Evolutionary conservation across 495 filamentous ascomycete genomes (phyloP).

Genomic region (Pyronema domesticum): DNA sequence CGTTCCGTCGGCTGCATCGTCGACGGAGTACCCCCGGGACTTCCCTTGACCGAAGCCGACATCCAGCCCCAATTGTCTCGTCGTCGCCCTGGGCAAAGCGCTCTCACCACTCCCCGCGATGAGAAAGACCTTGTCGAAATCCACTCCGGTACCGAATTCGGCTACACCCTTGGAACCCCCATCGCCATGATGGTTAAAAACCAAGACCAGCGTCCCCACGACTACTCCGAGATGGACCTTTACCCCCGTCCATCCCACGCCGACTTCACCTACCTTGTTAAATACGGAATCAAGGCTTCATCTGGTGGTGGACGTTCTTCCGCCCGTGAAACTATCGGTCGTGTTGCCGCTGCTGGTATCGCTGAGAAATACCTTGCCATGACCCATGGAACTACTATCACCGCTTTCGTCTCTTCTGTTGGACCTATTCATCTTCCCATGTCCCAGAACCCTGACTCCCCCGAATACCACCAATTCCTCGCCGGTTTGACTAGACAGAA

Average conservation of each 20-base stretch:
- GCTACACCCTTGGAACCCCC: conserved; percentile 79
- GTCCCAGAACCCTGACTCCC: conserved; percentile 62
- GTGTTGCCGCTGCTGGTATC: conserved; percentile 87
- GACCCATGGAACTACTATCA: conserved; percentile 72
- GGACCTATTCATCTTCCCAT: conserved; percentile 68
- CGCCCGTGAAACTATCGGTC: conserved; percentile 82
- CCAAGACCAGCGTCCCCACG: conserved; percentile 83
- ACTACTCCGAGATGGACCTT: conserved; percentile 87
- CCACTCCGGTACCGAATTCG: conserved; percentile 86
- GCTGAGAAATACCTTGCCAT: conserved; percentile 80
- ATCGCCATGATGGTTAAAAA: conserved; percentile 79
- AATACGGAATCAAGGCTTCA: conserved; percentile 89
- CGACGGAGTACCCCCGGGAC: conserved; percentile 75
- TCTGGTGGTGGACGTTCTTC: conserved; percentile 83
- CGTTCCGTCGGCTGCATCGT: conserved; percentile 80
- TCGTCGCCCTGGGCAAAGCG: conserved; percentile 75
- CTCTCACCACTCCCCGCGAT: conserved; percentile 77
- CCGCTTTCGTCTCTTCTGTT: conserved; percentile 77
- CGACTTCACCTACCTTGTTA: conserved; percentile 92
- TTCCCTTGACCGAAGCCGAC: conserved; percentile 71
- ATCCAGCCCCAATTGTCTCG: conserved; percentile 93
- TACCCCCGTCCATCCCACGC: conserved; percentile 88
- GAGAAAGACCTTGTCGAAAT: conserved; percentile 87
- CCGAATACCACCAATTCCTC: conserved; percentile 61
- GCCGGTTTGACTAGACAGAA: conserved; percentile 54